Percentiles rank a stretch among this genome's conserved stretches.
Conservation (phyloP, 1,139 yeast genomes). For the Nakaseomyces nivariensis region DNA sequence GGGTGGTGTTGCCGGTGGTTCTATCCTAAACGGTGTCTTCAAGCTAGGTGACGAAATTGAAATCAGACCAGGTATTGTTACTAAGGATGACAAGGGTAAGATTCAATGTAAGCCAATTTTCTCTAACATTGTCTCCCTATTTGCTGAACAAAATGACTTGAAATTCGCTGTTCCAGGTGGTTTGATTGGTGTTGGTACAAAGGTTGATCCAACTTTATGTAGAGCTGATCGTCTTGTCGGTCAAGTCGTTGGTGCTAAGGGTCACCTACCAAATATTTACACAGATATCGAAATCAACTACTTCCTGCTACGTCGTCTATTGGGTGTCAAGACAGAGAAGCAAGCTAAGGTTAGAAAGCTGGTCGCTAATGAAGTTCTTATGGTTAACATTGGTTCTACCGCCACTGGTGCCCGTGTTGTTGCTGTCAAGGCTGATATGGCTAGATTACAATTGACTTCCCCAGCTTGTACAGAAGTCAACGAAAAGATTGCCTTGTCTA, state of each 20-base stretch:
- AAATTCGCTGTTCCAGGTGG: slow-evolving; percentile 99
- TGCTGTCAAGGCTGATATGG: slow-evolving; percentile 98
- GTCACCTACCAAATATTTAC: slow-evolving; percentile 89
- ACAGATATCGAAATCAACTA: slow-evolving; percentile 96
- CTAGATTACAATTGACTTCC: slow-evolving; percentile 88
- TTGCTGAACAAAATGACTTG: slow-evolving; percentile 95
- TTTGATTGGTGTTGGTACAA: slow-evolving; percentile 97
- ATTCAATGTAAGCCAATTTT: slow-evolving; percentile 94
- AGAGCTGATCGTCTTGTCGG: slow-evolving; percentile 99
- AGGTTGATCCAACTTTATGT: slow-evolving; percentile 96
- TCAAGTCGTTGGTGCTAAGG: slow-evolving; percentile 97
- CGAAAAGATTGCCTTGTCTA: slow-evolving; percentile 95
- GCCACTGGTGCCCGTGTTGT: slow-evolving; percentile 99
- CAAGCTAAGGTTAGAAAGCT: slow-evolving; percentile 94
- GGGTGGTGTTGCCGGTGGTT: slow-evolving; percentile 99
- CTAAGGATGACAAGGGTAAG: slow-evolving; percentile 86
- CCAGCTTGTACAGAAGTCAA: slow-evolving; percentile 98
- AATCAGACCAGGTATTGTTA: slow-evolving; percentile 97
- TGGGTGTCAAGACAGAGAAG: slow-evolving; percentile 97
- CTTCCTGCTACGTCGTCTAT: slow-evolving; percentile 88
- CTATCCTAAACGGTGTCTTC: slow-evolving; percentile 93
- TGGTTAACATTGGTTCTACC: slow-evolving; percentile 98
- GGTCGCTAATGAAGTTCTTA: slow-evolving; percentile 88
- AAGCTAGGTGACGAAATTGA: slow-evolving; percentile 97
- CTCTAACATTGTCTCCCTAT: slow-evolving; percentile 85